phyloP scores from a whole-genome alignment of 805 yeast genomes.

The Spathaspora passalidarum region DNA sequence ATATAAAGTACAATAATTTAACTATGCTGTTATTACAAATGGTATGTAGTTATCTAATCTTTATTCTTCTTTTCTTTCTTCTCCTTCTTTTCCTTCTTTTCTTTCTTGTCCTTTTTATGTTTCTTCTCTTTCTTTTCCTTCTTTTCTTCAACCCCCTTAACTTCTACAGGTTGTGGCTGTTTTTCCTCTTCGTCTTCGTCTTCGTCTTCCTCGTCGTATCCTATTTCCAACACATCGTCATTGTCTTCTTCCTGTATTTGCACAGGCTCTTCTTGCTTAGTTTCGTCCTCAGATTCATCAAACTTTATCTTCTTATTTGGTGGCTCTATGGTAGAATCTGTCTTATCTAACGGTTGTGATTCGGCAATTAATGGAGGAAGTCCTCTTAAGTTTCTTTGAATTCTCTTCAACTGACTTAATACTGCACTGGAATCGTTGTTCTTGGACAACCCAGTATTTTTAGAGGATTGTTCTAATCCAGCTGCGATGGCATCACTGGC shows the following conservation, averaged over 20 bases:
- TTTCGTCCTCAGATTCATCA: conserved; percentile 22
- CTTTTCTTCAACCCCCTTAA: conserved; percentile 14
- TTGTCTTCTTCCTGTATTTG: conserved; percentile 17
- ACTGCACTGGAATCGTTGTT: conserved; percentile 28
- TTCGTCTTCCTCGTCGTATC: conserved; percentile 5
- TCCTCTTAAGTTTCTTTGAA: conserved; percentile 78
- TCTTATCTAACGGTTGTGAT: conserved; percentile 11
- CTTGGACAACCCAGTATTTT: conserved; percentile 23
- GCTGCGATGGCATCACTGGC: conserved; percentile 32
- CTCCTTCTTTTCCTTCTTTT: conserved; percentile 20
- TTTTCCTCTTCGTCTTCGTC: conserved; percentile 15
- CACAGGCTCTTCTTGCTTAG: conserved; percentile 11
- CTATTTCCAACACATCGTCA: conserved; percentile 13
- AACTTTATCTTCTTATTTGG: conserved; percentile 25
- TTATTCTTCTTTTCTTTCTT: not conserved
- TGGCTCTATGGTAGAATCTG: conserved; percentile 6
- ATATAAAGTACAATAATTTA: not conserved
- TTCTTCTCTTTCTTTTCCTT: conserved; percentile 13
- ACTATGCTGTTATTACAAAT: not conserved
- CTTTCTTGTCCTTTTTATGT: conserved; percentile 21
- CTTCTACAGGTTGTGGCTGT: too few relatives aligned
- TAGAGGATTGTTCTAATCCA: conserved; percentile 21
- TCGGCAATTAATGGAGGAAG: conserved; percentile 55
- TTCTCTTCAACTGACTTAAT: conserved; percentile 62
- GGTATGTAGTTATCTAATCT: not conserved